Evolutionary conservation across 345 rosid genomes (phyloP).

Genomic region (Sapria himalayana): DNA sequence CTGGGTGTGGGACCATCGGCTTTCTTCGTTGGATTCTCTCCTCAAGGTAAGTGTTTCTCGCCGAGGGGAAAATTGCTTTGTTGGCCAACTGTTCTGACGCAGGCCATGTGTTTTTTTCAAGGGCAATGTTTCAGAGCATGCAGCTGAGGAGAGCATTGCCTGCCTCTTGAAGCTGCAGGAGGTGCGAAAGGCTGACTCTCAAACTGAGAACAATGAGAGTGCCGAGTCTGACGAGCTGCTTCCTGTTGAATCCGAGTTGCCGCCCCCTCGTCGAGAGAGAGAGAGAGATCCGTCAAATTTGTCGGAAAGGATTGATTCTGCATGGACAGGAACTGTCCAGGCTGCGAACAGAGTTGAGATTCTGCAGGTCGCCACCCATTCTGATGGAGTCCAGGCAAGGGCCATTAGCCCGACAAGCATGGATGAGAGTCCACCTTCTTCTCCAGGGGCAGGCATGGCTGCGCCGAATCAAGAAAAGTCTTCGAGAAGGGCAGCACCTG

Average conservation of each 20-base stretch:
- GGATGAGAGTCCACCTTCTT: constrained; percentile 16
- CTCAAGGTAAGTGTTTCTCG: constrained; percentile 24
- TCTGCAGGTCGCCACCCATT: constrained; percentile 9
- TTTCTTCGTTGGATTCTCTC: constrained; percentile 39
- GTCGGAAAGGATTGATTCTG: constrained; percentile 92
- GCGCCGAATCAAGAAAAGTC: constrained; percentile 44
- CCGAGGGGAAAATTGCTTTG: no score
- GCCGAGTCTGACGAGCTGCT: no score
- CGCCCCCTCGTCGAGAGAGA: constrained; percentile 11
- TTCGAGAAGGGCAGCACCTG: constrained; percentile 34
- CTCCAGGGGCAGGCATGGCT: constrained; percentile 64
- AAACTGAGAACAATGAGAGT: constrained; percentile 12
- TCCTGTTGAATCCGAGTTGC: constrained; percentile 11
- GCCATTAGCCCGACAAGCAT: constrained; percentile 11
- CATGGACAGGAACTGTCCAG: constrained; percentile 80
- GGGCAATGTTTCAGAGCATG: no score
- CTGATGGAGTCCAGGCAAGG: constrained; percentile 18
- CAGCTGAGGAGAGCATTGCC: constrained; percentile 9
- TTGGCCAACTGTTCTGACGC: no score
- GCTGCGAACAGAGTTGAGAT: constrained; percentile 14
- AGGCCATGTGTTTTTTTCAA: no score
- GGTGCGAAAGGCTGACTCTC: constrained; percentile 11
- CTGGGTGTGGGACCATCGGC: constrained; percentile 64
- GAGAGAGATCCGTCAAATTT: constrained; percentile 32
- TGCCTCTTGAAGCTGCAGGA: constrained; percentile 14